Evolutionary conservation across 495 filamentous ascomycete species (phyloP).

Genomic region (Xylaria flabelliformis): DNA sequence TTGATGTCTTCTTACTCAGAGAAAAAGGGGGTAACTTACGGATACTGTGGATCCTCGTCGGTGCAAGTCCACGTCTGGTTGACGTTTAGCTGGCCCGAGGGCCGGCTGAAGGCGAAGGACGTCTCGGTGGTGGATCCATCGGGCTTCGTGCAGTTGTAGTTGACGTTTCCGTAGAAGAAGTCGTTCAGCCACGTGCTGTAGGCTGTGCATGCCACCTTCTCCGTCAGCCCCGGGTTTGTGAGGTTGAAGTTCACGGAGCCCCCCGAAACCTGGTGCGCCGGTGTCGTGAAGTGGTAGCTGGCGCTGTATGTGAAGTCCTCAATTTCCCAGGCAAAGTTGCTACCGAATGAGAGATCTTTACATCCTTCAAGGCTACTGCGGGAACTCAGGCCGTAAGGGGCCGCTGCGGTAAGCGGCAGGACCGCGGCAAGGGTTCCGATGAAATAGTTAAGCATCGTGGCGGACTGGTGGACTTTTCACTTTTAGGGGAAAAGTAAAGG

Average conservation of each 20-base stretch:
- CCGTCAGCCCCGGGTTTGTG: conserved; percentile 45
- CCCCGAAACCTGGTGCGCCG: conserved; percentile 52
- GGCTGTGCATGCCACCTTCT: conserved; percentile 44
- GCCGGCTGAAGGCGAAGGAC: conserved; percentile 46
- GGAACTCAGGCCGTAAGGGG: conserved; percentile 22
- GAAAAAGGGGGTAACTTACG: conserved; percentile 38
- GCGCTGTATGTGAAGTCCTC: conserved; percentile 48
- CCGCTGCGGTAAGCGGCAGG: conserved; percentile 34
- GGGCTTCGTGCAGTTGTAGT: conserved; percentile 45
- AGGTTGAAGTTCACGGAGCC: conserved; percentile 53
- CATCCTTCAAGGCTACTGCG: conserved; percentile 38
- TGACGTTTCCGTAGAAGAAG: conserved; percentile 53
- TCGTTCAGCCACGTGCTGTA: conserved; percentile 48
- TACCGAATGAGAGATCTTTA: conserved; percentile 38
- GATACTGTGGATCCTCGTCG: conserved; percentile 44
- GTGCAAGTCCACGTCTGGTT: conserved; percentile 54
- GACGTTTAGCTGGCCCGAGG: conserved; percentile 40
- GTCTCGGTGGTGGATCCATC: conserved; percentile 32
- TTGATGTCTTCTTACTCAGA: neutral
- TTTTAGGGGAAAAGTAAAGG: neutral
- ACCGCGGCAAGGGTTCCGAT: conserved; percentile 34
- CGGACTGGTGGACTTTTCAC: neutral
- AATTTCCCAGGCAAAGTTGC: conserved; percentile 44
- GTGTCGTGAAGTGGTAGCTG: conserved; percentile 49
- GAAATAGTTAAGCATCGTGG: conserved; percentile 30